Percentiles rank a stretch among this genome's conserved stretches.
These are phyloP conservation scores for Musa schizocarpa DNA, from an alignment of 176 grass and related monocot genomes.

Conservation along the genomic window DNA sequence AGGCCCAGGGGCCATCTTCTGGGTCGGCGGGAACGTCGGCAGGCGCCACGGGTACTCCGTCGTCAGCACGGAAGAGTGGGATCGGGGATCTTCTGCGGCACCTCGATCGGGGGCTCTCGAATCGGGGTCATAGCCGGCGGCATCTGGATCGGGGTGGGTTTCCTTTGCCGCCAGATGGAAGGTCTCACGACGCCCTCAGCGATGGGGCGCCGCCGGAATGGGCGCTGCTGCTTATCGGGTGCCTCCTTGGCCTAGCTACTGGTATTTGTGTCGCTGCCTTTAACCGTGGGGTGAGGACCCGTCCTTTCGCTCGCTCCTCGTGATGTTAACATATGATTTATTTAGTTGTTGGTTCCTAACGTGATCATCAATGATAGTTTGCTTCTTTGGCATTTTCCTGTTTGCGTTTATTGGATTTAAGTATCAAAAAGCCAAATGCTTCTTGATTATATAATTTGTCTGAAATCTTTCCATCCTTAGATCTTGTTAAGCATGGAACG, in stretches of 20 bases:
- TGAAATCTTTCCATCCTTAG: too few species aligned
- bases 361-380: background rate
- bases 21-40: slow-evolving; percentile 7
- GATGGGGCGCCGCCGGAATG: slow-evolving; percentile 97
- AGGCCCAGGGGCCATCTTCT: background rate
- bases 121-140: slow-evolving; percentile 39
- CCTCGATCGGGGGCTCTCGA: slow-evolving; percentile 52
- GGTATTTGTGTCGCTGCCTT: slow-evolving; percentile 85
- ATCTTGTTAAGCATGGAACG: too few species aligned
- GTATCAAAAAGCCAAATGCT: background rate
- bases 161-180: slow-evolving; percentile 25
- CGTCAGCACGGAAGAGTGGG: slow-evolving; percentile 32
- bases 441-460: too few species aligned
- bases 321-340: background rate
- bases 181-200: slow-evolving; percentile 44
- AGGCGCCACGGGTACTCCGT: slow-evolving; percentile 28
- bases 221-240: slow-evolving; percentile 86
- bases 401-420: background rate
- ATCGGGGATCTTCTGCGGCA: slow-evolving; percentile 64
- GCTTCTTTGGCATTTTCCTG: background rate
- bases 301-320: background rate
- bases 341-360: background rate
- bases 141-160: slow-evolving; percentile 11
- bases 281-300: slow-evolving; percentile 66
- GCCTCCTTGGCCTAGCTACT: slow-evolving; percentile 86